These are phyloP conservation scores for Arthrobotrys entomopaga DNA, from an alignment of 2,329 filamentous ascomycete species.

Conservation along the genomic window DNA sequence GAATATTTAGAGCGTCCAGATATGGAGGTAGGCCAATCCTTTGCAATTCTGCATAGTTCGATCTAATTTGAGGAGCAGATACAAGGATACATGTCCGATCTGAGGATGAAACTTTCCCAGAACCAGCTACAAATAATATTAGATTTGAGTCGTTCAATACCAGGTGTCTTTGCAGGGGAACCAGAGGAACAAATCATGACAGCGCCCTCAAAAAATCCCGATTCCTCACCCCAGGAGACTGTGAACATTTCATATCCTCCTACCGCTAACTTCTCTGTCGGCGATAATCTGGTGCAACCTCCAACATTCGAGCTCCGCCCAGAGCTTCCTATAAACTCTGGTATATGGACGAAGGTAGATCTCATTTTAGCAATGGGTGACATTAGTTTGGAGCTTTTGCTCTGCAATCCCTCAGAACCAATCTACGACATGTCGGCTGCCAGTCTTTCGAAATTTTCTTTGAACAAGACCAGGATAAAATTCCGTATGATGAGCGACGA, in stretches of 20 bases:
- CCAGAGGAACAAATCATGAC: constrained; percentile 68
- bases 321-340: constrained; percentile 74
- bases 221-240: constrained; percentile 54
- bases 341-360: constrained; percentile 92
- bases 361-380: constrained; percentile 88
- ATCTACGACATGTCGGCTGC: constrained; percentile 80
- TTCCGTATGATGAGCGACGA: constrained; percentile 91
- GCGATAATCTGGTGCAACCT: constrained; percentile 61
- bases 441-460: constrained; percentile 90
- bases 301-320: constrained; percentile 71
- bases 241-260: constrained; percentile 62
- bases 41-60: neutral
- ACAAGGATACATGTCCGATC: constrained; percentile 88
- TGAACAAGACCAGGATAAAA: constrained; percentile 92
- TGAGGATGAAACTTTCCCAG: constrained; percentile 89
- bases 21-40: constrained; percentile 68
- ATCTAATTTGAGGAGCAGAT: constrained; percentile 64
- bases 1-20: constrained; percentile 82
- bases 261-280: constrained; percentile 60
- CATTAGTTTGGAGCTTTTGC: constrained; percentile 86
- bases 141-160: constrained; percentile 86
- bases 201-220: too few species aligned
- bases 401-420: constrained; percentile 78
- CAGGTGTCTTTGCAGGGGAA: constrained; percentile 83
- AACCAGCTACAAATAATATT: constrained; percentile 89